Percentiles rank a stretch among this genome's conserved stretches.
Evolutionary conservation across 345 rosid genomes (phyloP).

Genomic region (Rhizophora mangle): DNA sequence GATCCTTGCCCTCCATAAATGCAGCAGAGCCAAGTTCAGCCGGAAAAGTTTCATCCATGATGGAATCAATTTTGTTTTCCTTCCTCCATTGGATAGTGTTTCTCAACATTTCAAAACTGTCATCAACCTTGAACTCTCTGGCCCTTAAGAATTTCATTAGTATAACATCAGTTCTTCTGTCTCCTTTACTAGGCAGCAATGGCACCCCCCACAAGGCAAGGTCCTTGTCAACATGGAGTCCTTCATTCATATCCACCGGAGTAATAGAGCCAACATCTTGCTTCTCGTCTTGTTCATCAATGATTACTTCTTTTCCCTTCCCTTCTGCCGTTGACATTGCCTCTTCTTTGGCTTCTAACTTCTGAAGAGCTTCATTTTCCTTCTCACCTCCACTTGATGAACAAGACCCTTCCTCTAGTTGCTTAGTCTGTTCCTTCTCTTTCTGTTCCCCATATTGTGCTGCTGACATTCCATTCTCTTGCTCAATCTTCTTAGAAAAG

Average conservation of each 20-base stretch:
- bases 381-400: neutral
- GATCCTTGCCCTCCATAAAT: slow-evolving; percentile 21
- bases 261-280: too few species aligned
- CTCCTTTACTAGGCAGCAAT: slow-evolving; percentile 23
- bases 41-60: slow-evolving; percentile 16
- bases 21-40: slow-evolving; percentile 7
- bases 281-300: neutral
- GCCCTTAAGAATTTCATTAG: slow-evolving; percentile 24
- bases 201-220: slow-evolving; percentile 24
- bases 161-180: slow-evolving; percentile 16
- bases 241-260: neutral
- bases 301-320: neutral
- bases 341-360: neutral
- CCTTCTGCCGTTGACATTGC: neutral
- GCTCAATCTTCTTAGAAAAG: slow-evolving; percentile 9
- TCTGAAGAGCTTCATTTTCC: neutral
- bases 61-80: slow-evolving; percentile 26
- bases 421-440: slow-evolving; percentile 6
- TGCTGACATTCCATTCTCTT: neutral
- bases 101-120: slow-evolving; percentile 25
- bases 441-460: neutral
- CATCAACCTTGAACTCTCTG: slow-evolving; percentile 20
- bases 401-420: neutral
- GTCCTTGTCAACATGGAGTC: slow-evolving; percentile 10
- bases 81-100: slow-evolving; percentile 25